Base-by-base conservation (phyloP, 1,284 basidiomycete genomes). In the Cutaneotrichosporon dermatis region DNA sequence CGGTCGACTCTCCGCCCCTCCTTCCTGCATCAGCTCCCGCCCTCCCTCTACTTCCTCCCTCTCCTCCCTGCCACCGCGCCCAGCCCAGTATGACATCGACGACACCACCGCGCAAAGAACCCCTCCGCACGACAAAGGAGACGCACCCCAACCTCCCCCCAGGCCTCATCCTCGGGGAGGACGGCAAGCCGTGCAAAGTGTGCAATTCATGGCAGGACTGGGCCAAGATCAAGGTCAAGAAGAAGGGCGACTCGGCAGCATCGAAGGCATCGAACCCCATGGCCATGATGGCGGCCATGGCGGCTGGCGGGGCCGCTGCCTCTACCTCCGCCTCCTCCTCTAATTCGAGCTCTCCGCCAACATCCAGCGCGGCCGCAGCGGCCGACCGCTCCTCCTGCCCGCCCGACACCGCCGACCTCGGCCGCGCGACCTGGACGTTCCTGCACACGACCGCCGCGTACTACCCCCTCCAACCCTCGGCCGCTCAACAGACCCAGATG, bases 401-500 rank as follows among this genome's bases (percentile, higher is more conserved):
- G 10, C 86, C 91, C 0, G 92, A 96, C 75, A 86, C 88, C 48
- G 89, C 92, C 68, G 82, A 85, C 58, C 86, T 97, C 44, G 93
- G 93, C 5, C 85, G 86, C 54, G 88, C 93, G 51, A 95, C 93
- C 4, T 97, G 93, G 93, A 89, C 92, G 15, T 96, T 97, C 83
- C 82, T 97, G 41, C 93, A 97, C 74, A 88, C 92, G 1, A 88
- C 92, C 4, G 92, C 91, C 0, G 90, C 93, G 13, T 94, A 96
- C 77, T 96, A 93, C 77, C 92, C 93, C n/a, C 83, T 87, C 34
- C 76, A 80, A 34, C 89, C 93, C 0, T 84, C 85, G 0, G 79
- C 85, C 0, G 78, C 78, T 4, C 89, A 93, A 66, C 86, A 89
- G 62, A 82, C 83, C 25, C 86, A 88, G 63, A 94, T 96, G 90